Percentiles rank a stretch among this genome's conserved stretches.
phyloP scores from a whole-genome alignment of 1,139 yeast species.

The Scheffersomyces segobiensis region DNA sequence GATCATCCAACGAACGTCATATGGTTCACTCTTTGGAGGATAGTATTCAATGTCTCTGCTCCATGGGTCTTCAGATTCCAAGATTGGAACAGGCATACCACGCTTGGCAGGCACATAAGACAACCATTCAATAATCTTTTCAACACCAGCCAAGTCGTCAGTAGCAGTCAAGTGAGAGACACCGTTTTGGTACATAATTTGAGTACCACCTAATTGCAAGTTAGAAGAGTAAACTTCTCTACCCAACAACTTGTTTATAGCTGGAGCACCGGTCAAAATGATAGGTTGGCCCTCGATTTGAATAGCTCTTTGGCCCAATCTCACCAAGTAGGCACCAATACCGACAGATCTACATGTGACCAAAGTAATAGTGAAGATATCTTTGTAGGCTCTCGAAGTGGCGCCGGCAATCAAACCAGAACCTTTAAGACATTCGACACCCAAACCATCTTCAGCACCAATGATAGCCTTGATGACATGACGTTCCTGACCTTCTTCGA shows the following conservation, averaged over 20 bases:
- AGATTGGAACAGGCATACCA: constrained; percentile 86
- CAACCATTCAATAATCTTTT: constrained; percentile 92
- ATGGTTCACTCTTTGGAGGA: constrained; percentile 72
- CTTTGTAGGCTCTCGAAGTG: constrained; percentile 95
- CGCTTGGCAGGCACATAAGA: constrained; percentile 94
- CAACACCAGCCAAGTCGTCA: constrained; percentile 96
- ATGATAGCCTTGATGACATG: constrained; percentile 79
- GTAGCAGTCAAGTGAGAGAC: constrained; percentile 94
- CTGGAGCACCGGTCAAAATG: constrained; percentile 98
- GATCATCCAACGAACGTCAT: constrained; percentile 95
- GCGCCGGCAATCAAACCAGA: constrained; percentile 99
- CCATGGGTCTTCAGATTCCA: constrained; percentile 84
- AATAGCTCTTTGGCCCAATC: constrained; percentile 97
- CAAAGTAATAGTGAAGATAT: constrained; percentile 91
- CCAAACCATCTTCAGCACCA: constrained; percentile 95
- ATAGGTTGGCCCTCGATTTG: constrained; percentile 99
- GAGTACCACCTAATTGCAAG: constrained; percentile 98
- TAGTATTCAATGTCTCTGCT: constrained; percentile 85
- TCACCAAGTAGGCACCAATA: constrained; percentile 97
- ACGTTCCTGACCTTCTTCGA: constrained; percentile 83
- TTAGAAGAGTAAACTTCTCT: constrained; percentile 96
- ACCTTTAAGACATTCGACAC: constrained; percentile 97
- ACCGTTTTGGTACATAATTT: constrained; percentile 97
- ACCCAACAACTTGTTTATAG: constrained; percentile 93
- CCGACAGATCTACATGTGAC: constrained; percentile 99